Conservation (phyloP, 2,329 filamentous ascomycete species). For the Emmonsiellopsis sp. region DNA sequence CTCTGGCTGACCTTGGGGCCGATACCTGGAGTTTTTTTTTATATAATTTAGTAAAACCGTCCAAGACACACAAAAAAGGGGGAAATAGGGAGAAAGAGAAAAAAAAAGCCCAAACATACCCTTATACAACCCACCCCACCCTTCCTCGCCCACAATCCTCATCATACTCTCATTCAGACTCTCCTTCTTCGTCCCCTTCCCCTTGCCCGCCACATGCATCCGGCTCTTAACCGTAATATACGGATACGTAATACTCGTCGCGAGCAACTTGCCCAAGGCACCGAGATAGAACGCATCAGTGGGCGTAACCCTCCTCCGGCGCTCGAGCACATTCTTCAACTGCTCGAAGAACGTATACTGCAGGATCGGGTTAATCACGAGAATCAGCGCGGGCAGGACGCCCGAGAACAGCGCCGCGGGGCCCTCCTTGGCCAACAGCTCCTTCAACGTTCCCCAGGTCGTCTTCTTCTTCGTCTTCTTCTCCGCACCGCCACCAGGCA, state of each 20-base stretch:
- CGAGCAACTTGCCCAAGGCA: slow-evolving; percentile 86
- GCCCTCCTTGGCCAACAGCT: slow-evolving; percentile 75
- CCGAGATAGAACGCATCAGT: slow-evolving; percentile 84
- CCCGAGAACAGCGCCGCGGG: slow-evolving; percentile 79
- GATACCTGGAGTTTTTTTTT: slow-evolving; percentile 53
- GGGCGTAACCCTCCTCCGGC: slow-evolving; percentile 65
- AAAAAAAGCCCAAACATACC: slow-evolving; percentile 46
- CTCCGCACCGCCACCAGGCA: slow-evolving; percentile 25
- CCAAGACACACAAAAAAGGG: not conserved
- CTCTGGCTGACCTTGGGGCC: slow-evolving; percentile 95
- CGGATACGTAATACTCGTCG: slow-evolving; percentile 88
- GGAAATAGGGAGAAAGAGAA: not conserved
- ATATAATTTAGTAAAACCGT: not conserved
- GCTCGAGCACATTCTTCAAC: slow-evolving; percentile 85
- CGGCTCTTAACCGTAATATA: slow-evolving; percentile 98
- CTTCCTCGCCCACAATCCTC: slow-evolving; percentile 76
- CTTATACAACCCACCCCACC: slow-evolving; percentile 86
- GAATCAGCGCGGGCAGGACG: slow-evolving; percentile 80
- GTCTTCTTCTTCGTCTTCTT: slow-evolving; percentile 49
- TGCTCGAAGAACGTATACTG: slow-evolving; percentile 99
- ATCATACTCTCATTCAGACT: slow-evolving; percentile 69
- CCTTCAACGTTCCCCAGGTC: slow-evolving; percentile 71
- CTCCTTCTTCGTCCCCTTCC: slow-evolving; percentile 58
- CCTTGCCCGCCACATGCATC: slow-evolving; percentile 72
- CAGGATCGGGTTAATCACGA: slow-evolving; percentile 96